Evolutionary conservation across 768 basidiomycete species (phyloP).

Genomic region (Galerina sulciceps): DNA sequence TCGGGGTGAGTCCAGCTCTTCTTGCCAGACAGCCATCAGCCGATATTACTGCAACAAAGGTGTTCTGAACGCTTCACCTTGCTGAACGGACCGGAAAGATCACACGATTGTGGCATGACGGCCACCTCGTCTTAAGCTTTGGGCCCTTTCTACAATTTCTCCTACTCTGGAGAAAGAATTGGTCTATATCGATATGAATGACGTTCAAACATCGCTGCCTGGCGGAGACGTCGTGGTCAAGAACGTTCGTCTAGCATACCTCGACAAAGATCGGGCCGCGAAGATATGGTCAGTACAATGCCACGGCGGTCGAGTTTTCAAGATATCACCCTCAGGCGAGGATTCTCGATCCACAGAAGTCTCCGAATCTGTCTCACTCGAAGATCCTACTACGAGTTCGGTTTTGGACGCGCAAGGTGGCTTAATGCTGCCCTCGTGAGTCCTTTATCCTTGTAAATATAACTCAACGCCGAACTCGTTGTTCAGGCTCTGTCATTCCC

Average conservation of each 20-base stretch:
- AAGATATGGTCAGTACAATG: constrained; percentile 26
- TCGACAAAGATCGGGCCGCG: constrained; percentile 13
- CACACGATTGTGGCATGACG: background rate
- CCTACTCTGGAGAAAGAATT: background rate
- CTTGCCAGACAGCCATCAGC: no score
- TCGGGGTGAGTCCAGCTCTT: no score
- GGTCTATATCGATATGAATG: background rate
- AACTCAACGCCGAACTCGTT: constrained; percentile 12
- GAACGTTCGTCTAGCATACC: constrained; percentile 19
- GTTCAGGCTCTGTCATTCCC: constrained; percentile 56
- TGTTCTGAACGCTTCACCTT: background rate
- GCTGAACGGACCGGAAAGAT: constrained; percentile 2
- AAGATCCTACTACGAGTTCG: constrained; percentile 2
- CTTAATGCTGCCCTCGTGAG: constrained; percentile 42
- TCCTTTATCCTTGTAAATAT: constrained; percentile 12
- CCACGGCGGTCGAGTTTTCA: constrained; percentile 19
- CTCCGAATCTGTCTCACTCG: background rate
- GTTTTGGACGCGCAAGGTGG: constrained; percentile 31
- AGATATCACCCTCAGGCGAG: constrained; percentile 14
- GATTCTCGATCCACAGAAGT: background rate
- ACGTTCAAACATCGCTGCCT: background rate
- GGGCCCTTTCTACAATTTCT: no score
- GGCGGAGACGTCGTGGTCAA: constrained; percentile 15
- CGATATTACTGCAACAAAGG: no score
- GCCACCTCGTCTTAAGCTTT: no score